Percentiles rank a stretch among this genome's conserved stretches.
These are phyloP conservation scores for Physaria fendleri DNA, from an alignment of 345 rosid genomes.

Conservation along the genomic window DNA sequence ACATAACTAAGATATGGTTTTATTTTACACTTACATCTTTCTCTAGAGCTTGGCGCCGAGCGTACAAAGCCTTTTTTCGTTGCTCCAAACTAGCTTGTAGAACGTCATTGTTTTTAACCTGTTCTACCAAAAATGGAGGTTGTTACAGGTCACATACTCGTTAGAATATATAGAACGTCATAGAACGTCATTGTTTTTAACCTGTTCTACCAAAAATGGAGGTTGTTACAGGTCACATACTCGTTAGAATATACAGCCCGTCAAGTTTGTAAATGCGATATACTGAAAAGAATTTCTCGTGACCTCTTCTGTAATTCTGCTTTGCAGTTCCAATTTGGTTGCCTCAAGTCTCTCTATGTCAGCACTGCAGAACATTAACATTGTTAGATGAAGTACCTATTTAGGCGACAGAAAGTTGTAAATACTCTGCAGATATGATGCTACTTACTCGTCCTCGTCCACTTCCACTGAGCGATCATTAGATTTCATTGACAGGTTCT, in stretches of 20 bases:
- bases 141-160: slow-evolving; percentile 2
- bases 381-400: neutral
- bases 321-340: slow-evolving; percentile 53
- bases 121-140: slow-evolving; percentile 4
- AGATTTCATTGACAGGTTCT: slow-evolving; percentile 76
- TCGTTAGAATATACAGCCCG: slow-evolving; percentile 1
- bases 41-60: slow-evolving; percentile 64
- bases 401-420: slow-evolving; percentile 7
- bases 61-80: slow-evolving; percentile 56
- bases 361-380: slow-evolving; percentile 35
- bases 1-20: neutral
- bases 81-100: slow-evolving; percentile 55
- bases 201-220: slow-evolving; percentile 34
- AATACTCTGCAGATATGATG: slow-evolving; percentile 16
- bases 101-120: slow-evolving; percentile 61
- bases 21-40: slow-evolving; percentile 51
- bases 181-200: slow-evolving; percentile 50
- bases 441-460: slow-evolving; percentile 64
- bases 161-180: slow-evolving; percentile 4
- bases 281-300: neutral
- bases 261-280: neutral
- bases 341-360: slow-evolving; percentile 71
- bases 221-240: slow-evolving; percentile 5
- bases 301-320: slow-evolving; percentile 69
- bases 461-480: slow-evolving; percentile 45